Percentiles rank a stretch among this genome's conserved stretches.
Conservation (phyloP, 768 basidiomycete species). For the Hygrocybe coccinea region DNA sequence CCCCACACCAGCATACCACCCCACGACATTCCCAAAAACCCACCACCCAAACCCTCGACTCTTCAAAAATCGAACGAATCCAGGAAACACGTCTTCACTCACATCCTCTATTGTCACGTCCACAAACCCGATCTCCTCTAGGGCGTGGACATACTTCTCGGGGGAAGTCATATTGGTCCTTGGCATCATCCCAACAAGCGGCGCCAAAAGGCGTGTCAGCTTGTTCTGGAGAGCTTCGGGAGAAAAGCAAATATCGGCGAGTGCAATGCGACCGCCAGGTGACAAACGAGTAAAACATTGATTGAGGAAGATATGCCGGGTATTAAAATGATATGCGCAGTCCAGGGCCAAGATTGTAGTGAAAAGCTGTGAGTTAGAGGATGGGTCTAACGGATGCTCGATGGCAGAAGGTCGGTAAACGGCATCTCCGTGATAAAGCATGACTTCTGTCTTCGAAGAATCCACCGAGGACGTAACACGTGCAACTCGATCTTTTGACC, state of each 20-base stretch:
- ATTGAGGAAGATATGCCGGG: conserved; percentile 46
- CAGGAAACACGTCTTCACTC: conserved; percentile 52
- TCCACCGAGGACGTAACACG: conserved; percentile 4
- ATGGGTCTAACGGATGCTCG: conserved; percentile 44
- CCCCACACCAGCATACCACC: conserved; percentile 35
- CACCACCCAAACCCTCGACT: conserved; percentile 40
- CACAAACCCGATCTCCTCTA: conserved; percentile 48
- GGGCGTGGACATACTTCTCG: conserved; percentile 39
- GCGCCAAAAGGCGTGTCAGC: conserved; percentile 25
- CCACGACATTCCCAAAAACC: conserved; percentile 37
- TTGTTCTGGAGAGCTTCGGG: conserved; percentile 20
- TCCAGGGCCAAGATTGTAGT: conserved; percentile 57
- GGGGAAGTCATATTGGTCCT: conserved; percentile 44
- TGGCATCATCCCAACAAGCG: conserved; percentile 42
- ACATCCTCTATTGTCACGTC: conserved; percentile 56
- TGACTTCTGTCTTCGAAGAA: conserved; percentile 26
- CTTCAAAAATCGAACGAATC: conserved; percentile 48
- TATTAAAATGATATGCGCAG: conserved; percentile 65
- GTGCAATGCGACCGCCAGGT: conserved; percentile 49
- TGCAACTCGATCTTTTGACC: conserved; percentile 40
- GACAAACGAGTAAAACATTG: conserved; percentile 45
- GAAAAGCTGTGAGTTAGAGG: conserved; percentile 27
- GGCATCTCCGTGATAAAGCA: conserved; percentile 48
- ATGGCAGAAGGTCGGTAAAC: conserved; percentile 30
- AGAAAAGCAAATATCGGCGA: conserved; percentile 59